A percentile compares a stretch with the other conserved stretches of the same genome.
These are phyloP conservation scores for Zalaria obscura DNA, from an alignment of 2,329 filamentous ascomycete genomes.

Conservation along the genomic window DNA sequence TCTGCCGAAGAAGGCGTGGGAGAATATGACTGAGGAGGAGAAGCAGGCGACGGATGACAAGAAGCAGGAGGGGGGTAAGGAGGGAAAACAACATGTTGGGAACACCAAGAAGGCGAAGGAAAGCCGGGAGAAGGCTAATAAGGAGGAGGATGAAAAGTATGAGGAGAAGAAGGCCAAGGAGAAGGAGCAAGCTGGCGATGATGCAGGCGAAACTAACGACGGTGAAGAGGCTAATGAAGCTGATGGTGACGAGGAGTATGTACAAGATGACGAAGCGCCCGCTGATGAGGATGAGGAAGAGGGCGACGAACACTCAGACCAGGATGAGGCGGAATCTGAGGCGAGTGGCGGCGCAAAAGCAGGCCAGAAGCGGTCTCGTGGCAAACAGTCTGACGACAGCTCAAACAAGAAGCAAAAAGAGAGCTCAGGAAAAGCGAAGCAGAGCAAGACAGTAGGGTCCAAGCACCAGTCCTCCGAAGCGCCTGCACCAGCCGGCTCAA, in stretches of 20 bases:
- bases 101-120: constrained; percentile 29
- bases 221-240: constrained; percentile 9
- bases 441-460: constrained; percentile 6
- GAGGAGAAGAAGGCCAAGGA: constrained; percentile 11
- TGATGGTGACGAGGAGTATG: constrained; percentile 15
- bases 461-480: constrained; percentile 17
- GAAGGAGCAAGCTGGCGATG: constrained; percentile 2
- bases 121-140: constrained; percentile 22
- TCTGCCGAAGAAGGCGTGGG: constrained; percentile 34
- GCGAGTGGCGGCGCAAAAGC: constrained; percentile 5
- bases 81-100: constrained; percentile 29
- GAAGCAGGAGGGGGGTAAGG: constrained; percentile 21
- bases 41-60: constrained; percentile 28
- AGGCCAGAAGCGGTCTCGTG: constrained; percentile 12
- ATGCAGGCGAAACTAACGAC: constrained; percentile 3
- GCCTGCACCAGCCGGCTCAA: constrained; percentile 17
- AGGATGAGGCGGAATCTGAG: constrained; percentile 6
- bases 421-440: constrained; percentile 11
- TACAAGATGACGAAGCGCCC: constrained; percentile 14
- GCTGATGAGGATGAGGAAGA: constrained; percentile 8
- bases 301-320: constrained; percentile 3
- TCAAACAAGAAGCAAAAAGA: constrained; percentile 22
- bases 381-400: constrained; percentile 12
- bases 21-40: constrained; percentile 31
- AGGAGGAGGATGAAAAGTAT: constrained; percentile 12